phyloP scores from a whole-genome alignment of 2,329 filamentous ascomycete genomes.

The Seiridium unicorne region DNA sequence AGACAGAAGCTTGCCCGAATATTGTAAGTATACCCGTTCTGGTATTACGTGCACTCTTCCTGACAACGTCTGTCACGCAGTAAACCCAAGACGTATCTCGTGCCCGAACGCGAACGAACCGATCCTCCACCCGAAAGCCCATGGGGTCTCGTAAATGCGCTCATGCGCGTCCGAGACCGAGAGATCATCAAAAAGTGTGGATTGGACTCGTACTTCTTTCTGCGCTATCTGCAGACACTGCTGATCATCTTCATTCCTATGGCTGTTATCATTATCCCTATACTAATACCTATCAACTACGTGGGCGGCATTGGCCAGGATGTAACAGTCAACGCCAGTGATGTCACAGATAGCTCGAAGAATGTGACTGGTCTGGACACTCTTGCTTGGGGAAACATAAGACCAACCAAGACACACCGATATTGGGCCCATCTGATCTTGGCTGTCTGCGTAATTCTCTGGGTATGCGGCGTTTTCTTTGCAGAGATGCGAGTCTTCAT shows the following conservation, averaged over 20 bases:
- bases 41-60: neutral
- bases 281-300: slow-evolving; percentile 83
- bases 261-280: slow-evolving; percentile 73
- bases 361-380: slow-evolving; percentile 69
- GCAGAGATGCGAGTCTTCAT: slow-evolving; percentile 84
- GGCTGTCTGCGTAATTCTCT: slow-evolving; percentile 73
- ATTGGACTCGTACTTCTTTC: slow-evolving; percentile 93
- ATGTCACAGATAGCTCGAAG: slow-evolving; percentile 17
- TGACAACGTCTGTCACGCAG: slow-evolving; percentile 34
- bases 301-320: slow-evolving; percentile 64
- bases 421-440: slow-evolving; percentile 85
- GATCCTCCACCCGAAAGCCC: slow-evolving; percentile 64
- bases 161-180: slow-evolving; percentile 69
- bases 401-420: slow-evolving; percentile 58
- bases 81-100: slow-evolving; percentile 81
- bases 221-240: slow-evolving; percentile 71
- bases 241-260: slow-evolving; percentile 91
- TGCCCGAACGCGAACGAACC: slow-evolving; percentile 80
- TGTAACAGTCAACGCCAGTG: slow-evolving; percentile 32
- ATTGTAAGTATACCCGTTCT: slow-evolving; percentile 58
- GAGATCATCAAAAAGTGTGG: slow-evolving; percentile 95
- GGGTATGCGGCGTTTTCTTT: slow-evolving; percentile 86
- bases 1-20: slow-evolving; percentile 79
- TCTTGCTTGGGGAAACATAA: slow-evolving; percentile 86
- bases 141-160: slow-evolving; percentile 49